Conservation (phyloP, 2,329 filamentous ascomycete genomes). For the Colletotrichum godetiae region DNA sequence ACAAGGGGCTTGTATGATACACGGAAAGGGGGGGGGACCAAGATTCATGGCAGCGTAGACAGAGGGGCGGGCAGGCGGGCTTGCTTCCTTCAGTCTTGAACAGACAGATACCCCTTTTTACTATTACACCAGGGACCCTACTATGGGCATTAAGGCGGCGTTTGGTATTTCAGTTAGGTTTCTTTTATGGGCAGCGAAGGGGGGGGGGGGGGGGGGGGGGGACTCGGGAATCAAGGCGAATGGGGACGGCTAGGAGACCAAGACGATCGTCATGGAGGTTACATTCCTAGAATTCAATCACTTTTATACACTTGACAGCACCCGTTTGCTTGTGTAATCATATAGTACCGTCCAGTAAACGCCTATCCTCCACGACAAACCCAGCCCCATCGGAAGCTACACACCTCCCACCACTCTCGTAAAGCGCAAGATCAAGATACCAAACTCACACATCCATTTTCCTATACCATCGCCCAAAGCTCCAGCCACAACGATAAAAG, state of each 20-base stretch:
- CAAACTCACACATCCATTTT: background rate
- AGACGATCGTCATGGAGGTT: background rate
- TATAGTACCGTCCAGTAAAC: background rate
- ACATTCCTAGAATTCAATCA: background rate
- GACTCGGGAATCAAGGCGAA: background rate
- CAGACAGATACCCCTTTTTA: constrained; percentile 6
- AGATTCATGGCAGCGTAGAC: background rate
- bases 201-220: too few relatives aligned
- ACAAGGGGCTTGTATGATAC: too few relatives aligned
- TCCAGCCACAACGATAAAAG: background rate
- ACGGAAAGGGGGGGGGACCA: background rate
- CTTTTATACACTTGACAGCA: background rate
- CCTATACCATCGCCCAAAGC: constrained; percentile 11
- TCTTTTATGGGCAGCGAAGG: background rate
- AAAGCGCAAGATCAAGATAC: too few relatives aligned
- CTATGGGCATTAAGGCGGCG: background rate
- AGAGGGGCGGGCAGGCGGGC: background rate
- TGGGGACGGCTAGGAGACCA: background rate
- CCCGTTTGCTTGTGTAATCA: too few relatives aligned
- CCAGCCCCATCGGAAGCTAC: background rate
- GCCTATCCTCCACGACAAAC: background rate
- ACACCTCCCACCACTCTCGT: background rate
- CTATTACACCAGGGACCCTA: background rate
- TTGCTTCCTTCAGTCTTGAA: background rate
- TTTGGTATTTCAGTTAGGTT: background rate